Base-by-base conservation (phyloP, 306 rosid species). In the Cucurbita ficifolia region DNA sequence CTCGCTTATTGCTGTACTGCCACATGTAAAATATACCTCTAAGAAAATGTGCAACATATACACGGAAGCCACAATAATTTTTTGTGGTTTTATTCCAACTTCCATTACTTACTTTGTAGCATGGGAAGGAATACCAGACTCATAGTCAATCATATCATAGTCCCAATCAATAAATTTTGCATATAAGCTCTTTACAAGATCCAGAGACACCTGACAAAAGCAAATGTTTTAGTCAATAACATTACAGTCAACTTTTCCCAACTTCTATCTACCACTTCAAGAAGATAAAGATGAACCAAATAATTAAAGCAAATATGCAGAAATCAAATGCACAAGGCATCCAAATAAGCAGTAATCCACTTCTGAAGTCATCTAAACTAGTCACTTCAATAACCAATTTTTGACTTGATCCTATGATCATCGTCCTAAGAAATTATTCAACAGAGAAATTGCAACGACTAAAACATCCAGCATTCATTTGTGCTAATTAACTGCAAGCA, bases 131-230 rank as follows among this genome's bases (percentile, higher is more conserved):
- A 87, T 89, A 77, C 83, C 77, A 49, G 92, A 91, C 84, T 91
- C 99, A 8, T 42, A 79, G 88, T 94, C 99, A 79, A 89, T 72
- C 96, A 94, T 94, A 75, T 86, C 78, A 78, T 70, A 64, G 81
- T 94, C 99, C 99, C 99, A 94, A 83, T 94, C 99, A 82, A 94
- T 94, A 81, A 94, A 94, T 80, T 94, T 94, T 70, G 99, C 99
- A 65, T 94, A 94, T 77, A 94, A 79, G 83, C 99, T 86, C 90
- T 94, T 94, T 79, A 94, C 91, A 79, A 94, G 86, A 81, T 94
- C 99, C 36, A 94, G 92, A 77, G 99, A 94, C 76, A 94, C 99
- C 99, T 94, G 84, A 71, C 79, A 81, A 79, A 82, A 45, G 81
- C 56, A 70, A 70, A 70, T 70, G 7, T 14, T 70, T 50, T 49